These are phyloP conservation scores for Saccharomycopsis sp. DNA, from an alignment of 805 yeast genomes.

Conservation along the genomic window DNA sequence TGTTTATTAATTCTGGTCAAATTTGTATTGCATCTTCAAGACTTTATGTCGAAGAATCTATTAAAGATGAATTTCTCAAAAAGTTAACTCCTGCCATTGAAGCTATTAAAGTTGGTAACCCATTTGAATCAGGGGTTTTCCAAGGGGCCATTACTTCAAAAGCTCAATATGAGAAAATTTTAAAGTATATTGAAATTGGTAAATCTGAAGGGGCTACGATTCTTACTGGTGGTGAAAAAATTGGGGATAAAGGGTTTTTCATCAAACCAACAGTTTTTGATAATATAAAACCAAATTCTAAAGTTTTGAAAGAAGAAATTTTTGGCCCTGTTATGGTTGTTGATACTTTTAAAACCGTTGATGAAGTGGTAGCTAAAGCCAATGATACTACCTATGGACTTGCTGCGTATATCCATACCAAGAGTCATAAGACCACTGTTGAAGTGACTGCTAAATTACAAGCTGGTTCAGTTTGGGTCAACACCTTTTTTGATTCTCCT, in stretches of 20 bases:
- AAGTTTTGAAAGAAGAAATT: conserved; percentile 65
- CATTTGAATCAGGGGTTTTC: conserved; percentile 60
- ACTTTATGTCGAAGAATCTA: conserved; percentile 60
- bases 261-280: conserved; percentile 80
- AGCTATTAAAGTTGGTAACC: conserved; percentile 47
- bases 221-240: conserved; percentile 68
- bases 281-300: conserved; percentile 65
- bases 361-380: conserved; percentile 67
- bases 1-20: conserved; percentile 96
- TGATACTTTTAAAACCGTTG: conserved; percentile 68
- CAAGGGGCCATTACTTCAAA: conserved; percentile 96
- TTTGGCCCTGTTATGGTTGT: conserved; percentile 88
- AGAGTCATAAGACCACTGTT: conserved; percentile 61
- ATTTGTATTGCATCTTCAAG: conserved; percentile 96
- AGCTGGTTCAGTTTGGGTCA: conserved; percentile 90
- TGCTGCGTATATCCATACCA: conserved; percentile 86
- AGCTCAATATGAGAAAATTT: conserved; percentile 73
- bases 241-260: conserved; percentile 64
- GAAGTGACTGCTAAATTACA: conserved; percentile 63
- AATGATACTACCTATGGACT: conserved; percentile 79
- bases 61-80: conserved; percentile 68
- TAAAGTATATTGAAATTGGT: conserved; percentile 57
- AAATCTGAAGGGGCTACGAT: conserved; percentile 65
- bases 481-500: conserved; percentile 84
- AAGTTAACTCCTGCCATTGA: conserved; percentile 39